These are phyloP conservation scores for Salinomyces thailandicus DNA, from an alignment of 2,329 filamentous ascomycete species.

Conservation along the genomic window DNA sequence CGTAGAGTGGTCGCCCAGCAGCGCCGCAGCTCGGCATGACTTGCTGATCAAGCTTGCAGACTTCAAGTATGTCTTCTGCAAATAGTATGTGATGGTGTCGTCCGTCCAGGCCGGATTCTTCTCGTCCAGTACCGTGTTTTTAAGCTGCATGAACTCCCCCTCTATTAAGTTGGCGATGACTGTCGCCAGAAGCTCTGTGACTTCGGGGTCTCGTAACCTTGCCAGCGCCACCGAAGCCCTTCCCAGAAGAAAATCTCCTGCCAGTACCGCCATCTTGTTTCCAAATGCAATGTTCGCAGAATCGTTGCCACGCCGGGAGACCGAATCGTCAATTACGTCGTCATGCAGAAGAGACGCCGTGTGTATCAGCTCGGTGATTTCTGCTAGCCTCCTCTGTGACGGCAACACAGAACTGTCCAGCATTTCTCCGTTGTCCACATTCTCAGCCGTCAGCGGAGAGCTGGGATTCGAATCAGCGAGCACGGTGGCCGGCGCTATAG, in stretches of 20 bases:
- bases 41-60: slow-evolving; percentile 93
- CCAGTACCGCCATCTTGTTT: slow-evolving; percentile 98
- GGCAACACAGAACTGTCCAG: slow-evolving; percentile 65
- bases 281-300: slow-evolving; percentile 93
- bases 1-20: slow-evolving; percentile 66
- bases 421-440: slow-evolving; percentile 35
- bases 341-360: slow-evolving; percentile 94
- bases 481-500: slow-evolving; percentile 50
- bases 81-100: slow-evolving; percentile 81
- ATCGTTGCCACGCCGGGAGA: slow-evolving; percentile 69
- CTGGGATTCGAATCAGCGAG: slow-evolving; percentile 78
- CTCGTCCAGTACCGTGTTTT: slow-evolving; percentile 89
- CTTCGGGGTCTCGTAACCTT: slow-evolving; percentile 80
- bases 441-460: slow-evolving; percentile 42
- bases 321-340: slow-evolving; percentile 92
- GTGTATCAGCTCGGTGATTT: slow-evolving; percentile 96
- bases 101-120: slow-evolving; percentile 74
- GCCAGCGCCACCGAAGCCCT: slow-evolving; percentile 89
- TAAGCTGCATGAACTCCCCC: slow-evolving; percentile 98
- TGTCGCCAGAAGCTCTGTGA: slow-evolving; percentile 85
- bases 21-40: slow-evolving; percentile 78
- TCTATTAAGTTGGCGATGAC: slow-evolving; percentile 97
- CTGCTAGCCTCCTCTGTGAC: slow-evolving; percentile 82
- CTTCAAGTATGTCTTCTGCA: slow-evolving; percentile 98
- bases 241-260: slow-evolving; percentile 91